A percentile compares a stretch with the other conserved stretches of the same genome.
Evolutionary conservation across 805 yeast species (phyloP).

Genomic region (Nakazawaea sp.): DNA sequence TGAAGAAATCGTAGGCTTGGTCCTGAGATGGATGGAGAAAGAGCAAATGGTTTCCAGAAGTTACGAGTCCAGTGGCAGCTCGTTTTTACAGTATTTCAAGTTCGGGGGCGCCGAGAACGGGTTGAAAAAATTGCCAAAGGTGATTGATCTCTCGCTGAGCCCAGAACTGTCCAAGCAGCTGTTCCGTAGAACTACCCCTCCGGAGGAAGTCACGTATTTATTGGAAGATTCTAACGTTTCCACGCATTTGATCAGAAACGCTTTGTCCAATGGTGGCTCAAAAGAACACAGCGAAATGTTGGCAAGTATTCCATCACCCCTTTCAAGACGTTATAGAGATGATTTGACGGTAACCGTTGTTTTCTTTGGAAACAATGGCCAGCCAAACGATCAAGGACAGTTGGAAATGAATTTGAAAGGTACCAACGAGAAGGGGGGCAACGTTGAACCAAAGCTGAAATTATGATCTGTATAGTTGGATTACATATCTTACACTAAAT

Average conservation of each 20-base stretch:
- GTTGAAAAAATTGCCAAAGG: slow-evolving; percentile 52
- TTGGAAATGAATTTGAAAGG: slow-evolving; percentile 51
- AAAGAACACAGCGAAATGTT: slow-evolving; percentile 84
- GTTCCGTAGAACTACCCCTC: slow-evolving; percentile 41
- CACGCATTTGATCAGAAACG: slow-evolving; percentile 90
- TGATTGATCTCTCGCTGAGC: slow-evolving; percentile 53
- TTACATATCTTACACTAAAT: too few relatives aligned
- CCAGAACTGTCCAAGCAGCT: slow-evolving; percentile 65
- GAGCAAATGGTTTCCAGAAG: slow-evolving; percentile 52
- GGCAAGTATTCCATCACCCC: slow-evolving; percentile 85
- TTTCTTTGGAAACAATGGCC: slow-evolving; percentile 66
- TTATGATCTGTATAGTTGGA: slow-evolving; percentile 1
- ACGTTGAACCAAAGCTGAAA: slow-evolving; percentile 41
- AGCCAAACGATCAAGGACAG: slow-evolving; percentile 37
- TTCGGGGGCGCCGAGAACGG: slow-evolving; percentile 11
- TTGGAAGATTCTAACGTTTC: slow-evolving; percentile 84
- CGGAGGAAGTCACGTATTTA: slow-evolving; percentile 34
- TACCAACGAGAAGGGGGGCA: slow-evolving; percentile 45
- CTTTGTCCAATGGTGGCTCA: slow-evolving; percentile 80
- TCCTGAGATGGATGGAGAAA: slow-evolving; percentile 86
- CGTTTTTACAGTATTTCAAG: not conserved
- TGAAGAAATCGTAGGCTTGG: slow-evolving; percentile 88
- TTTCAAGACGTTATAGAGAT: slow-evolving; percentile 88
- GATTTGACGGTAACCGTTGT: slow-evolving; percentile 95
- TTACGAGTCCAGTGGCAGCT: slow-evolving; percentile 24